Conservation (phyloP, 2,329 filamentous ascomycete species). For the Apiospora hydei region DNA sequence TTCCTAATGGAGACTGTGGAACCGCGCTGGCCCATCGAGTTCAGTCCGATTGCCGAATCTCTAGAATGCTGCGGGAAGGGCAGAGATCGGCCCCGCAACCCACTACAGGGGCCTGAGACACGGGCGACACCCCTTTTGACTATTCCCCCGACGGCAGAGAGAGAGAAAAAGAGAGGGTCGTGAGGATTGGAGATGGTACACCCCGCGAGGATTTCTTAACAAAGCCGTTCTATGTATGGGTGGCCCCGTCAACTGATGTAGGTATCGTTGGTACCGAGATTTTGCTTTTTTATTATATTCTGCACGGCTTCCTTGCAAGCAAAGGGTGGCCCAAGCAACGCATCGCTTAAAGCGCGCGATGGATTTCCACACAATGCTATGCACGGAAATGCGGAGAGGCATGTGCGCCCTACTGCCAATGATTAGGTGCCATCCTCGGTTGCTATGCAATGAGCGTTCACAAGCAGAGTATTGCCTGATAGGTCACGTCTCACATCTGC, state of each 20-base stretch:
- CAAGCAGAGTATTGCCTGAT: not conserved
- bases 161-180: slow-evolving; percentile 8
- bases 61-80: slow-evolving; percentile 36
- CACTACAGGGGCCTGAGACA: slow-evolving; percentile 24
- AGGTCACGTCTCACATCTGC: slow-evolving; percentile 14
- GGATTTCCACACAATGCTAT: not conserved
- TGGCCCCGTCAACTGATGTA: not conserved
- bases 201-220: slow-evolving; percentile 10
- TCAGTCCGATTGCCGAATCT: slow-evolving; percentile 40
- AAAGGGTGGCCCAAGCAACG: slow-evolving; percentile 1
- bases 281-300: not conserved
- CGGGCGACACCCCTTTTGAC: slow-evolving; percentile 11
- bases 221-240: not conserved
- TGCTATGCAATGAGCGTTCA: not conserved
- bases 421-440: not conserved
- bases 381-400: slow-evolving; percentile 17
- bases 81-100: slow-evolving; percentile 39
- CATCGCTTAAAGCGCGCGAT: slow-evolving; percentile 12
- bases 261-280: not conserved
- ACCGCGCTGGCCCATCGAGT: slow-evolving; percentile 30
- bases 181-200: not conserved
- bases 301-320: not conserved
- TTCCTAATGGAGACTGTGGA: slow-evolving; percentile 19
- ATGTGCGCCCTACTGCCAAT: not conserved
- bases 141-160: slow-evolving; percentile 30